Evolutionary conservation across 2,329 filamentous ascomycete species (phyloP), one percentile per base, ranked within the genome.

Genomic region (Fonsecaea monophora): DNA sequence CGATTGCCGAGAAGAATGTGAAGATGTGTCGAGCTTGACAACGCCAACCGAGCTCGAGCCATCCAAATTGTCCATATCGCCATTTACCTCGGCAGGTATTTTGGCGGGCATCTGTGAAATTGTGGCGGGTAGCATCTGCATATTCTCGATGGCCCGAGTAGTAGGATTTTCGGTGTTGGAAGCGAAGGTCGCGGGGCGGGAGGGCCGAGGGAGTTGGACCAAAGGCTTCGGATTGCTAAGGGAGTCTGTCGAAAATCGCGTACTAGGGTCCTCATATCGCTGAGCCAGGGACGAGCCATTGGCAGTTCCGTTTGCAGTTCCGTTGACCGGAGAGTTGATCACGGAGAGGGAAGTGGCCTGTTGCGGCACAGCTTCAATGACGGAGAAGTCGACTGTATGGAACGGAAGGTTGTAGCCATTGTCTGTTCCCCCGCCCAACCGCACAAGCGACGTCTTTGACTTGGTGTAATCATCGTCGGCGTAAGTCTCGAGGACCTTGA

Each of bases 401-500:
- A 67, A 71, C 13, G 68, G 63, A 15, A 69, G 50, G 53, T 63
- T 62, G 50, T 60, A 35, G 2, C 55, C 60, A 18, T 64, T 15
- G 40, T 55, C 62, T 38, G 70, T 59, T 13, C 68, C 66, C 21
- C 53, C 53, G 13, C 42, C 48, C 7, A 63, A 66, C 9, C 53
- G 42, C 6, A 69, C 56, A 9, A 71, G 62, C 9, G 70, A 68
- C 1, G 70, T 71, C 64, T 71, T 71, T 21, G 34, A 37, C 50
- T 53, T 62, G 3, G 70, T 71, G 40, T 66, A 71, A 2, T 67
- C 66, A 32, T 71, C 70, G 40, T 71, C 70, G 25, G 61, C 60
- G 64, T 71, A 71, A 32, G 64, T 58, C 54, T 68, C 50, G 12
- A 71, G 62, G 34, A 68, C 61, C 4, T 58, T 64, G 59, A 69